These are phyloP conservation scores for Malus fusca DNA, from an alignment of 306 rosid species.

Conservation along the genomic window DNA sequence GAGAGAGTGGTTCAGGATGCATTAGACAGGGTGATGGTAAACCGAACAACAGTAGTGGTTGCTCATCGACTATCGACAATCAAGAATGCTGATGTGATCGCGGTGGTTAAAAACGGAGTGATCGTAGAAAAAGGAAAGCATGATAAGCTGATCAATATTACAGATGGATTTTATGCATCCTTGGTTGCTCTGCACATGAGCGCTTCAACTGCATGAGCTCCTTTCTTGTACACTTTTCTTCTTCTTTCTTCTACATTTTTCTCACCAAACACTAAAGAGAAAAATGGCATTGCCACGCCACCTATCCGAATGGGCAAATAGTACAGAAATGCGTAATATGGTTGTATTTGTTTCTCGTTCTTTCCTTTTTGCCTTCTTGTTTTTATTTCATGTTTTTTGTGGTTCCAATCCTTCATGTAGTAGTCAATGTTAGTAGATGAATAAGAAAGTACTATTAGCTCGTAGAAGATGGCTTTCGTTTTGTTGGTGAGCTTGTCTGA, in stretches of 20 bases:
- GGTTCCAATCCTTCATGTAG: not conserved
- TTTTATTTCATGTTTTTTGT: not conserved
- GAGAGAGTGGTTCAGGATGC: conserved; percentile 92
- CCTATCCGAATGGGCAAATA: not conserved
- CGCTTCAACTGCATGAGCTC: conserved; percentile 34
- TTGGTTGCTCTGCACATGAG: conserved; percentile 60
- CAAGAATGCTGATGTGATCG: conserved; percentile 75
- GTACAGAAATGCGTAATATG: too few species aligned
- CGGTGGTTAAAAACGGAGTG: conserved; percentile 79
- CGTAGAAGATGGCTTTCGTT: not conserved
- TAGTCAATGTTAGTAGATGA: not conserved
- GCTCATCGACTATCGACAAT: conserved; percentile 83
- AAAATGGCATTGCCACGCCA: not conserved
- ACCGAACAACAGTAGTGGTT: conserved; percentile 69
- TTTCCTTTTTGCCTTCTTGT: not conserved
- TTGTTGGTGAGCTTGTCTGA: not conserved
- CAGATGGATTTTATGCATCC: conserved; percentile 77
- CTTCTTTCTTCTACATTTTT: not conserved
- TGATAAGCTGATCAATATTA: conserved; percentile 47
- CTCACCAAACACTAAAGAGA: not conserved
- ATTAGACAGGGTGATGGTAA: conserved; percentile 67
- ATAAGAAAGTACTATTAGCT: not conserved
- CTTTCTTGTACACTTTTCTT: not conserved
- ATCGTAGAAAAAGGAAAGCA: conserved; percentile 82
- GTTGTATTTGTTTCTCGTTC: not conserved